These are phyloP conservation scores for Russula vinacea DNA, from an alignment of 768 basidiomycete genomes.

Conservation along the genomic window DNA sequence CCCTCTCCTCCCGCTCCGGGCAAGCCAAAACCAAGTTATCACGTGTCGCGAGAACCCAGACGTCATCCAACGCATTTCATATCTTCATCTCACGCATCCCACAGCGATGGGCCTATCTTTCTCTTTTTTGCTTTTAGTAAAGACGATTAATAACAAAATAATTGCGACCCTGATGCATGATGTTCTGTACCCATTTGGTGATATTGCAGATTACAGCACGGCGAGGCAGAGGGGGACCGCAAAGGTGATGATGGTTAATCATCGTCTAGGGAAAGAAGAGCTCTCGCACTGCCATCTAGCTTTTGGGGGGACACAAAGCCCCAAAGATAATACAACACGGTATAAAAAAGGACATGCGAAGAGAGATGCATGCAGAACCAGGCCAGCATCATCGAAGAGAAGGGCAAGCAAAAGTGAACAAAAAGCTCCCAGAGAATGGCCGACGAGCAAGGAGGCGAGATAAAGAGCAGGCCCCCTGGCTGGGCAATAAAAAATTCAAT, in stretches of 20 bases:
- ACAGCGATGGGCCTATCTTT: not conserved
- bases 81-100: not conserved
- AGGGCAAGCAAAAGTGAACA: not conserved
- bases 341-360: not conserved
- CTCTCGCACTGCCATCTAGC: not conserved
- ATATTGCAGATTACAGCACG: constrained; percentile 18
- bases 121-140: constrained; percentile 2
- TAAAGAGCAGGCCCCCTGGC: not conserved
- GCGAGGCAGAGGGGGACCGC: not conserved
- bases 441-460: constrained; percentile 16
- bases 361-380: not conserved
- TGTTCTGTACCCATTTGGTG: constrained; percentile 26
- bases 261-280: not conserved
- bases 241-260: not conserved
- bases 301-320: not conserved
- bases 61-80: not conserved
- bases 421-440: not conserved
- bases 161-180: constrained; percentile 1
- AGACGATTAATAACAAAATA: not conserved
- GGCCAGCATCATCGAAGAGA: not conserved
- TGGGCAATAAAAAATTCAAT: not conserved
- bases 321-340: constrained; percentile 1
- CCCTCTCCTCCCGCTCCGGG: not conserved
- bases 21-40: not conserved
- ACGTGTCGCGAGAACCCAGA: not conserved